These are phyloP conservation scores for Exsudoporus floridanus DNA, from an alignment of 1,284 basidiomycete species.

Conservation along the genomic window DNA sequence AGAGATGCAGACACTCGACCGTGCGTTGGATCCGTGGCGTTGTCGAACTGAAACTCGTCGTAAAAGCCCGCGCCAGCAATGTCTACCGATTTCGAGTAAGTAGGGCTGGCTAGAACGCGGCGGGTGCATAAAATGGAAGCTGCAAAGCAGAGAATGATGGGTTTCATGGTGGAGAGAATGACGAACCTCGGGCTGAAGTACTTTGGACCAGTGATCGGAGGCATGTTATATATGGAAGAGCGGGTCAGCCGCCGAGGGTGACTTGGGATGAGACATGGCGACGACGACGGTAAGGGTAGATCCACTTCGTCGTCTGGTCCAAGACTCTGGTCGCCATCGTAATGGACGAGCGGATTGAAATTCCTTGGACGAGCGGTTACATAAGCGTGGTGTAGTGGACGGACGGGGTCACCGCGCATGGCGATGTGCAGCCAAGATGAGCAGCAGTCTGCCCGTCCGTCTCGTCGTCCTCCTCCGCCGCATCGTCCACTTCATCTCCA, in stretches of 20 bases:
- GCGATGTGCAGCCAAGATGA: conserved; percentile 12
- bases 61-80: conserved; percentile 34
- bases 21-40: conserved; percentile 36
- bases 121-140: neutral
- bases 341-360: no score
- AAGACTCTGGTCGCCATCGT: neutral
- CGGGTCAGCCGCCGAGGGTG: conserved; percentile 15
- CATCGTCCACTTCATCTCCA: conserved; percentile 64
- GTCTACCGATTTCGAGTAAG: conserved; percentile 18
- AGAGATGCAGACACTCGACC: conserved; percentile 34
- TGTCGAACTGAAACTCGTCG: conserved; percentile 32
- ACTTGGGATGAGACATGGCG: neutral
- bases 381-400: conserved; percentile 6
- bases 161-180: conserved; percentile 10
- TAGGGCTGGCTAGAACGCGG: conserved; percentile 4
- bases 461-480: conserved; percentile 60
- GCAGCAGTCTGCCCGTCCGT: conserved; percentile 53
- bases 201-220: neutral
- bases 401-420: no score
- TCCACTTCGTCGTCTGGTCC: neutral
- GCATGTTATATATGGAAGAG: conserved; percentile 4
- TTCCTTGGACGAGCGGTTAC: conserved; percentile 1
- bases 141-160: neutral
- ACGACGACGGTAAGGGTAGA: neutral
- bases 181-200: conserved; percentile 15